Base-by-base conservation (phyloP, 176 grass and related monocot species). In the Ensete ventricosum region DNA sequence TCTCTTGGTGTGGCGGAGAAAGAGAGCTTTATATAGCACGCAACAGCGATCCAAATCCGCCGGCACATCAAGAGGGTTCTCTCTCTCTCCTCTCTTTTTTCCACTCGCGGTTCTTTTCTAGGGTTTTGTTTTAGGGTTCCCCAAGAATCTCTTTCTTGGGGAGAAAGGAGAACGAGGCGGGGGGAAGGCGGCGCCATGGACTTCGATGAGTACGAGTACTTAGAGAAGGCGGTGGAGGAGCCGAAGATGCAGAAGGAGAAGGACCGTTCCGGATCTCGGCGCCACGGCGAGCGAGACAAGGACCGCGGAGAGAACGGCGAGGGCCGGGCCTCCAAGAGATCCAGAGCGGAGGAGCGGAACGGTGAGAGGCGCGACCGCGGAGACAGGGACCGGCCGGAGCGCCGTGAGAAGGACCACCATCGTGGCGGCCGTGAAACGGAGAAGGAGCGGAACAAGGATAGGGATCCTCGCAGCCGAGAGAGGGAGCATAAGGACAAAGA, bases 171-270 rank as follows among this genome's bases (percentile, higher is more conserved):
- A 43, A 43, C 12, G 66, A 43, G 66, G 9, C 14, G 2, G 19
- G n/a, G 34, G 5, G 67, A 70, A 51, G 43, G 67, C 48, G 67
- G 67, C 17, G 17, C 34, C 19, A 75, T 75, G 75, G 75, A 77
- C 21, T 77, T 77, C 49, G 75, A 77, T 49, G 75, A 77, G 75
- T 66, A 77, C 21, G 75, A 77, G 3, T 77, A 77, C 75, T 27
- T 77, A 12, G 75, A 77, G 58, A 77, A 77, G 60, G 34, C 75
- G 7, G 75, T 77, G 34, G 75, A 77, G 75, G 60, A 52, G 11
- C 57, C 75, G 1, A 60, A 77, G 8, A 26, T 21, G n/a, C 58
- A 49, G 20, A 64, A 63, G 75, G 75, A 77, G 19, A 64, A 77
- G 75, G 75, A 77, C 7, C 75, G 58, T 43, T 16, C 29, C 17